phyloP scores from a whole-genome alignment of 2,329 filamentous ascomycete species.

The Cercospora sp. region DNA sequence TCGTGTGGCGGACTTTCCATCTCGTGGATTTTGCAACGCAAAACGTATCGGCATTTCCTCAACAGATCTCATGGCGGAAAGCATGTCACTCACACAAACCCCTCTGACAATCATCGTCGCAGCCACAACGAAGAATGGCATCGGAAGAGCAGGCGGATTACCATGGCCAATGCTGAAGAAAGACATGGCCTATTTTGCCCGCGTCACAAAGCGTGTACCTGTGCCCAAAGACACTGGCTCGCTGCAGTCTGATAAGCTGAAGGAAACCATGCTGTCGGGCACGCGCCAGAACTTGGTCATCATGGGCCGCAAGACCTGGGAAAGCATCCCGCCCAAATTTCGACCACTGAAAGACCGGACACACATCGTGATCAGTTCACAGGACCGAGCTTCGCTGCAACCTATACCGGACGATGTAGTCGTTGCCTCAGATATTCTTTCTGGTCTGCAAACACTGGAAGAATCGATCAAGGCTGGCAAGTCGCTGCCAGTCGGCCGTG shows the following conservation, averaged over 20 bases:
- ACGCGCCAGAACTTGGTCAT: slow-evolving; percentile 65
- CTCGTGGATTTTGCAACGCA: not conserved
- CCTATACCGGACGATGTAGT: slow-evolving; percentile 51
- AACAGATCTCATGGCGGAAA: slow-evolving; percentile 24
- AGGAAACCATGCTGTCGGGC: slow-evolving; percentile 26
- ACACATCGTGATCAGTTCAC: slow-evolving; percentile 76
- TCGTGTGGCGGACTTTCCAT: not conserved
- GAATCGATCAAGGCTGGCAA: slow-evolving; percentile 28
- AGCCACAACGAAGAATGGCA: slow-evolving; percentile 84
- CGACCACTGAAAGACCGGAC: slow-evolving; percentile 76
- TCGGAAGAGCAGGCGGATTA: slow-evolving; percentile 73
- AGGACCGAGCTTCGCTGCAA: slow-evolving; percentile 25
- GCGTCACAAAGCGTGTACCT: slow-evolving; percentile 74
- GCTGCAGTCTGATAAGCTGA: slow-evolving; percentile 29
- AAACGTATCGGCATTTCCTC: not conserved
- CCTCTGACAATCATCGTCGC: slow-evolving; percentile 85
- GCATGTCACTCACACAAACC: slow-evolving; percentile 34
- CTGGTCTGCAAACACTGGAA: slow-evolving; percentile 39
- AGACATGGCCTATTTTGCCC: slow-evolving; percentile 94
- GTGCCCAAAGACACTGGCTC: slow-evolving; percentile 46
- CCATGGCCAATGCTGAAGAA: slow-evolving; percentile 87
- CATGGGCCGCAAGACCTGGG: slow-evolving; percentile 98
- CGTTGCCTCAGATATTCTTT: slow-evolving; percentile 46
- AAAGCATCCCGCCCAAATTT: slow-evolving; percentile 76
- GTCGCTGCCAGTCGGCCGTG: slow-evolving; percentile 51